Base-by-base conservation (phyloP, 768 basidiomycete species). In the Boletus speciosus region DNA sequence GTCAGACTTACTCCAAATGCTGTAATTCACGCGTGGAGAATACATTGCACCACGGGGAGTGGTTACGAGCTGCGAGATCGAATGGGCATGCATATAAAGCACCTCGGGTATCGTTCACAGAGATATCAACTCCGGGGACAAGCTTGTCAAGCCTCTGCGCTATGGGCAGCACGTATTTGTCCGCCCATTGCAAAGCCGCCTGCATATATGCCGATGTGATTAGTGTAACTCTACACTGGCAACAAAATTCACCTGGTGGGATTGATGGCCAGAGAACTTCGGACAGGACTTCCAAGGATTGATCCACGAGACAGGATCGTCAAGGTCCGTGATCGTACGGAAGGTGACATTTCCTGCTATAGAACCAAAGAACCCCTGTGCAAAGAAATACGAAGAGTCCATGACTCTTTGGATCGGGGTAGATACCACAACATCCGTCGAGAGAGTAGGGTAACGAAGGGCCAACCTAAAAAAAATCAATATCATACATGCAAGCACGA, bases 31-130 rank as follows among this genome's bases (percentile, higher is more conserved):
- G 52, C 14, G 41, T 54, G 14, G 61, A 62, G 65, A 78, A 78
- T 42, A 66, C 69, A 36, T 57, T 58, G 54, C 73, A 78, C 77
- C 74, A 76, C 7, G 76, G 73, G 34, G 77, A 75, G 34, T 51
- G 56, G 29, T 66, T 65, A 44, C 61, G 61, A 19, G 70, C 67
- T 7, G 74, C 76, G 37, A 74, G 64, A 58, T 76, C 74, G 49
- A 73, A 77, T 37, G 75, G 74, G 44, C 73, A 74, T 15, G 73
- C 74, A 57, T 74, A 77, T 21, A 78, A 60, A 42, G 74, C 74
- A 29, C 75, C 76, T 49, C 73, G 69, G 14, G 68, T 64, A 55
- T 76, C 66, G 47, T 66, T 56, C n/a, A 64, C 55, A 23, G 69
- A 68, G 16, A 77, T 53, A 47, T 66, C 58, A 12, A 75, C 57